Evolutionary conservation across 2,329 filamentous ascomycete species (phyloP), one percentile per base, ranked within the genome.

Genomic region (Fusarium brachygibbosum): DNA sequence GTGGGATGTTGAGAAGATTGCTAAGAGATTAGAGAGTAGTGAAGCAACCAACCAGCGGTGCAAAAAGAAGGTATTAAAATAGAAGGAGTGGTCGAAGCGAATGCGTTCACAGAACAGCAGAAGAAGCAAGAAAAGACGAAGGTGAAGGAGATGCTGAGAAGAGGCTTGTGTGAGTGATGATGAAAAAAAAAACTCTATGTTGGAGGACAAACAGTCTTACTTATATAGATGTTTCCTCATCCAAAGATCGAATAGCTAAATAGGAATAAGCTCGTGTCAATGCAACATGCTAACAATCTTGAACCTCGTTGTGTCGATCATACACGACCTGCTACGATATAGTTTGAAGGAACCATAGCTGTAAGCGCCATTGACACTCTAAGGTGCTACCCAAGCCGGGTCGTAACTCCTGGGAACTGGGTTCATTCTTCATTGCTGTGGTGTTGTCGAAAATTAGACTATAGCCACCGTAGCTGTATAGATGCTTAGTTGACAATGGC

Each of bases 31-130:
- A 46, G 34, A 50, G 49, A 48, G 29, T 34, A 66, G 44, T 58
- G 57, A 62, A 66, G 55, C 53, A 62, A 58, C 68, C 72, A 71
- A 63, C 71, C 73, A 67, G 70, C 57, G 59, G 66, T 66, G 59
- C 44, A 59, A 65, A 67, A 68, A 64, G 57, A 62, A 53, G 50
- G 49, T 54, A 38, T 53, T 71, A 61, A 49, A 50, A 42, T 54
- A 38, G 55, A 61, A 75, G 44, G 66, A 73, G 53, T 61, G 63
- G 41, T 63, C 25, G 67, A 75, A 75, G 62, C 62, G 69, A 75
- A 75, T 69, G 69, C 71, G 73, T 75, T 75, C 73, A 74, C 73
- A 75, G 73, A 75, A 75, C 73, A 66, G 70, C 71, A 71, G 41
- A 65, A 45, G 52, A 67, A 58, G 62, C 56, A 64, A 68, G 57